Conservation (phyloP, 2,329 filamentous ascomycete genomes). For the Colletotrichum orchidophilum region DNA sequence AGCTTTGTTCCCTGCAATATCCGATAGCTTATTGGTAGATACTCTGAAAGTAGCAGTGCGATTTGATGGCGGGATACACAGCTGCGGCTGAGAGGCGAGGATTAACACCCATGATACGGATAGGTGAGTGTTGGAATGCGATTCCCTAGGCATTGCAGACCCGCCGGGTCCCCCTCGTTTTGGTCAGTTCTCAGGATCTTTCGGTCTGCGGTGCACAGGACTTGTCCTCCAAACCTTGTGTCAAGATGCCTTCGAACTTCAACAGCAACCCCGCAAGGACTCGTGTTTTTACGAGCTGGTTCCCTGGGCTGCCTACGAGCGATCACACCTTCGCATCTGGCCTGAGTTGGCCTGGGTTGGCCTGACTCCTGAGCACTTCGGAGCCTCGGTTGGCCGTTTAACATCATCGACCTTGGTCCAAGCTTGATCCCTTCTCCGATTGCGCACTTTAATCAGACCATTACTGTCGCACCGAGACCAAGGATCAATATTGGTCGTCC, state of each 20-base stretch:
- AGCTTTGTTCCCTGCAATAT: neutral
- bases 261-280: neutral
- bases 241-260: neutral
- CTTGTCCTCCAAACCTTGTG: neutral
- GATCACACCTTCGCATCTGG: neutral
- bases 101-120: constrained; percentile 2
- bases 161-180: constrained; percentile 8
- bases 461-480: constrained; percentile 13
- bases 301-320: neutral
- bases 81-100: neutral
- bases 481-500: neutral
- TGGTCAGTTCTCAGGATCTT: constrained; percentile 28
- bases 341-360: neutral
- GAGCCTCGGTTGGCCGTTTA: constrained; percentile 11
- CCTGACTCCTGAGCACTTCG: neutral
- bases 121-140: neutral
- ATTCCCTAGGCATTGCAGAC: constrained; percentile 8
- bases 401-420: neutral
- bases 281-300: neutral
- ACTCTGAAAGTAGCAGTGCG: neutral
- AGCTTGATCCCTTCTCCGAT: constrained; percentile 14
- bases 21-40: neutral
- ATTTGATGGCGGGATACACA: neutral
- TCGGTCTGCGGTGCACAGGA: neutral
- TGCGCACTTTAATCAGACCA: constrained; percentile 2